phyloP scores from a whole-genome alignment of 495 filamentous ascomycete species.

The Astrothelium macrocarpum region DNA sequence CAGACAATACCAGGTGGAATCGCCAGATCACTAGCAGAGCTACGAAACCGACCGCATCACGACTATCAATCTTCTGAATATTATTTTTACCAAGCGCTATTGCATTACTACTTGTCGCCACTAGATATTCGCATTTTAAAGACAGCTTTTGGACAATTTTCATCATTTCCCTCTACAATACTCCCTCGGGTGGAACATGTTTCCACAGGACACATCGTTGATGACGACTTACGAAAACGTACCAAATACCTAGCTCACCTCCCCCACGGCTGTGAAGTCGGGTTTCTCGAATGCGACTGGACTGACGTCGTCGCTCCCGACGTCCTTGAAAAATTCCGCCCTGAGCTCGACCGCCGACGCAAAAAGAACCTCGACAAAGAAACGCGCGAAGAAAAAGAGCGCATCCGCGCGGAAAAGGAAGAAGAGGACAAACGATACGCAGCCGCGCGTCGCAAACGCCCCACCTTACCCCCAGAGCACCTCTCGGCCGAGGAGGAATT shows the following conservation, averaged over 20 bases:
- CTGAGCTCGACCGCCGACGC: conserved; percentile 68
- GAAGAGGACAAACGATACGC: conserved; percentile 47
- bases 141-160: conserved; percentile 76
- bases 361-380: conserved; percentile 82
- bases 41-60: conserved; percentile 32
- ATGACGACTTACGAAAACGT: conserved; percentile 77
- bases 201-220: conserved; percentile 80
- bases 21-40: conserved; percentile 28
- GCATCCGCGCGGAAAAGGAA: conserved; percentile 73
- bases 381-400: conserved; percentile 77
- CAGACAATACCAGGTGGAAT: conserved; percentile 11
- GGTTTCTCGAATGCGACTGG: conserved; percentile 95
- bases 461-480: conserved; percentile 21
- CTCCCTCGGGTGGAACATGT: conserved; percentile 87
- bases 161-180: conserved; percentile 76
- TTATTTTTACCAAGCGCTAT: conserved; percentile 83
- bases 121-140: conserved; percentile 94
- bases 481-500: conserved; percentile 42
- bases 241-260: conserved; percentile 88
- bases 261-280: conserved; percentile 85
- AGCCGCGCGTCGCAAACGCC: conserved; percentile 26
- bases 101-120: conserved; percentile 86
- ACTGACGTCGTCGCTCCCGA: conserved; percentile 74
- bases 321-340: conserved; percentile 59
- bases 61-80: conserved; percentile 42